Percentiles rank a stretch among this genome's conserved stretches.
phyloP scores from a whole-genome alignment of 2,329 filamentous ascomycete species.

The Emmonsiellopsis sp. region DNA sequence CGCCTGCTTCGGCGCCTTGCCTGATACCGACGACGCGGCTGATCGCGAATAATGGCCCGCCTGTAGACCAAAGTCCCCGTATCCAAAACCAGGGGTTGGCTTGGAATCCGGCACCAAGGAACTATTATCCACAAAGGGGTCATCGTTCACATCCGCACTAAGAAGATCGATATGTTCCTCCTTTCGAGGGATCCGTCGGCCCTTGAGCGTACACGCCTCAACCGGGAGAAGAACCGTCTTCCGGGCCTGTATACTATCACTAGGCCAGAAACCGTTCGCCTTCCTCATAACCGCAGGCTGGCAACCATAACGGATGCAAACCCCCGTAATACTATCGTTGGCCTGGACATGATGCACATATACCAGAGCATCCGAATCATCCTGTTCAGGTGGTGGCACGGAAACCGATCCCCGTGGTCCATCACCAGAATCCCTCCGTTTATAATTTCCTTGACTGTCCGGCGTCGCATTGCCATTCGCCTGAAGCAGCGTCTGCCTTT shows the following conservation, averaged over 20 bases:
- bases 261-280: slow-evolving; percentile 89
- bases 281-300: slow-evolving; percentile 72
- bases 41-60: neutral
- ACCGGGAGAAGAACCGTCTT: slow-evolving; percentile 77
- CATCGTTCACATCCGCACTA: neutral
- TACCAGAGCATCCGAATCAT: slow-evolving; percentile 66
- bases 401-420: slow-evolving; percentile 16
- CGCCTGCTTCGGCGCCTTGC: slow-evolving; percentile 38
- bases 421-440: slow-evolving; percentile 37
- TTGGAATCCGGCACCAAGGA: neutral
- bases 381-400: slow-evolving; percentile 39
- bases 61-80: neutral
- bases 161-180: slow-evolving; percentile 13
- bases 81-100: neutral
- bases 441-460: slow-evolving; percentile 30
- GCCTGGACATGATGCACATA: slow-evolving; percentile 82
- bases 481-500: slow-evolving; percentile 35
- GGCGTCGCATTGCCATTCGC: slow-evolving; percentile 31
- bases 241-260: slow-evolving; percentile 78
- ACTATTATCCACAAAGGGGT: neutral
- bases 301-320: slow-evolving; percentile 85
- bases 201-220: slow-evolving; percentile 77
- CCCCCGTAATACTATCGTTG: slow-evolving; percentile 79
- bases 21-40: slow-evolving; percentile 4
- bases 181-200: slow-evolving; percentile 43